phyloP scores from a whole-genome alignment of 2,329 filamentous ascomycete genomes.

The Tolypocladium inflatum region DNA sequence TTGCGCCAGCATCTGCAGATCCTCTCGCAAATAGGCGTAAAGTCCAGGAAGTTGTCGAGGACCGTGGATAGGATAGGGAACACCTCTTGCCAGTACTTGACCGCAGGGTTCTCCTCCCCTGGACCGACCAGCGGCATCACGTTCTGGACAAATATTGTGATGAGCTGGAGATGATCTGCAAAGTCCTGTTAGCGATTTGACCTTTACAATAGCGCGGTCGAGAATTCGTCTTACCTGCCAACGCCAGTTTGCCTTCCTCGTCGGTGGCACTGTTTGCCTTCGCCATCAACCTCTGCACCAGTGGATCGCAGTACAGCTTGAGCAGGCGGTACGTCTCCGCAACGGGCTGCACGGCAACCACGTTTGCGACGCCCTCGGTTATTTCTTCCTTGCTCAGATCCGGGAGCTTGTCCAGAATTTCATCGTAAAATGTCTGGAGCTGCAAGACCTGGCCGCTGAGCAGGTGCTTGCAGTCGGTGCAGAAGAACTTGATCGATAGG shows the following conservation, averaged over 20 bases:
- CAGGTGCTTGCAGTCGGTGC: conserved; percentile 83
- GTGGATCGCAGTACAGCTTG: conserved; percentile 87
- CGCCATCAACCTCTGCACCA: conserved; percentile 74
- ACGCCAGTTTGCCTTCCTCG: conserved; percentile 72
- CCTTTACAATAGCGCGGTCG: neutral
- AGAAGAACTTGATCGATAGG: conserved; percentile 93
- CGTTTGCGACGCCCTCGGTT: conserved; percentile 87
- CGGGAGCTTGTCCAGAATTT: conserved; percentile 78
- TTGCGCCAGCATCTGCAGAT: conserved; percentile 93
- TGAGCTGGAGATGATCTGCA: conserved; percentile 76
- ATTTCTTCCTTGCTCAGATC: conserved; percentile 87
- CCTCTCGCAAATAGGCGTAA: conserved; percentile 82
- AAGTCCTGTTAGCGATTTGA: conserved; percentile 9
- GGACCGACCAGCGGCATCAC: conserved; percentile 66
- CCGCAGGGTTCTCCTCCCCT: conserved; percentile 73
- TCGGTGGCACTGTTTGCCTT: conserved; percentile 80
- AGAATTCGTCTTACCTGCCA: conserved; percentile 56
- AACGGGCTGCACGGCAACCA: conserved; percentile 77
- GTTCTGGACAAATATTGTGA: conserved; percentile 80
- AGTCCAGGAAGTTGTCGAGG: conserved; percentile 77
- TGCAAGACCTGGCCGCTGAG: conserved; percentile 76
- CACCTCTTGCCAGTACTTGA: conserved; percentile 93
- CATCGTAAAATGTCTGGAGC: conserved; percentile 86
- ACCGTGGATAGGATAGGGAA: conserved; percentile 82
- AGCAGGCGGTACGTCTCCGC: conserved; percentile 74